Evolutionary conservation across 768 basidiomycete genomes (phyloP), one percentile per base, ranked within the genome.

Genomic region (Pleurotus tuber-regium): DNA sequence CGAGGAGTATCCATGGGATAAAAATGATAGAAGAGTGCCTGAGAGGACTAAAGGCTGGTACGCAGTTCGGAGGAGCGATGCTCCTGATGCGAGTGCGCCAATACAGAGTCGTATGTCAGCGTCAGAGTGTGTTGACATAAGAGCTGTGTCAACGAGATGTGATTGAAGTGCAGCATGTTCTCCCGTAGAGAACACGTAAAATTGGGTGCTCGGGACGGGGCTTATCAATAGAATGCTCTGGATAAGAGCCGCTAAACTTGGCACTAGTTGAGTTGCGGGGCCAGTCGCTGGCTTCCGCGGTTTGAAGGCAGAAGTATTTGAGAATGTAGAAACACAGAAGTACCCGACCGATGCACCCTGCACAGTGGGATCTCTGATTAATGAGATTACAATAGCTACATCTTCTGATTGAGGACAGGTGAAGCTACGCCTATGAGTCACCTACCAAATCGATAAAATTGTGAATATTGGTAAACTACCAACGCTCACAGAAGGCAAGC

Each of bases 41-140:
- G 73, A 74, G 10, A 80, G 65, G 19, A 80, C 54, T 2, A 75
- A 54, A 4, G 78, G 78, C 56, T 78, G 77, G 53, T 74, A 78
- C 8, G 71, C 66, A 4, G 78, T 80, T 28, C 73, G 70, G n/a
- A 78, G 62, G 5, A 77, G 66, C 1, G 75, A 69, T 1, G 75
- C 75, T 0, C 78, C 78, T 56, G 78, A 73, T 5, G 72, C 67
- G 6, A 80, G 68, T 18, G 76, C 71, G n/a, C 74, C 76, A n/a
- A 80, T 72, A 52, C 77, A 78, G 4, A 74, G 49, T 4, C 75
- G 74, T 23, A 77, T 63, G 40, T 75, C 71, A 3, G 61, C 59
- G 9, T 55, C 59, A 31, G 59, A 56, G 4, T 63, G 57, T 14
- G 60, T 51, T 9, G 71, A 65, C 1, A 63, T 65, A 5, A 78